A percentile compares a stretch with the other conserved stretches of the same genome.
Conservation (phyloP, 176 grass and related monocot species). For the Paspalum vaginatum region DNA sequence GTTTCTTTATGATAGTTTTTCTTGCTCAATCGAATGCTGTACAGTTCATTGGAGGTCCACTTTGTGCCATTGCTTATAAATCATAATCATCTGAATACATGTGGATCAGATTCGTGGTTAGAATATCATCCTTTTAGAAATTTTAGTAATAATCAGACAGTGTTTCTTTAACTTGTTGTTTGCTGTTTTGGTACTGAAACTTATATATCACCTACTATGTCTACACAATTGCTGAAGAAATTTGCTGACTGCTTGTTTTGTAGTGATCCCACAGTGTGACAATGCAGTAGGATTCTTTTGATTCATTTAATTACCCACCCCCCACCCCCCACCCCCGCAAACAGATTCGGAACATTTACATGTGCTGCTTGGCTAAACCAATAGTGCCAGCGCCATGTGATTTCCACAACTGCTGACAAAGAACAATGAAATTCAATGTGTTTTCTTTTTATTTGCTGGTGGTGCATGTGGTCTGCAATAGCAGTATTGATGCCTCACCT, state of each 20-base stretch:
- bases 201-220: neutral
- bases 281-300: neutral
- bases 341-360: neutral
- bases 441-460: conserved; percentile 23
- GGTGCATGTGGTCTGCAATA: neutral
- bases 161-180: neutral
- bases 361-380: neutral
- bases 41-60: neutral
- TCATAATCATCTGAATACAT: neutral
- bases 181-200: conserved; percentile 1
- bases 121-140: neutral
- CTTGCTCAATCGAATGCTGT: neutral
- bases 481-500: conserved; percentile 32
- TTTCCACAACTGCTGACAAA: neutral
- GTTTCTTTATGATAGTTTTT: conserved; percentile 8
- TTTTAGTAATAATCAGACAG: neutral
- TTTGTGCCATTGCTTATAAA: neutral
- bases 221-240: neutral
- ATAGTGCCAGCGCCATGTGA: neutral
- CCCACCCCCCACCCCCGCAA: no score
- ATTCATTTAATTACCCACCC: no score
- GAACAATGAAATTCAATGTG: conserved; percentile 12
- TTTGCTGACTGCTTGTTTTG: neutral
- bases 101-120: neutral
- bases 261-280: neutral